Conservation (phyloP, 192 early-diverging fungal species). For the Endogone sp. region DNA sequence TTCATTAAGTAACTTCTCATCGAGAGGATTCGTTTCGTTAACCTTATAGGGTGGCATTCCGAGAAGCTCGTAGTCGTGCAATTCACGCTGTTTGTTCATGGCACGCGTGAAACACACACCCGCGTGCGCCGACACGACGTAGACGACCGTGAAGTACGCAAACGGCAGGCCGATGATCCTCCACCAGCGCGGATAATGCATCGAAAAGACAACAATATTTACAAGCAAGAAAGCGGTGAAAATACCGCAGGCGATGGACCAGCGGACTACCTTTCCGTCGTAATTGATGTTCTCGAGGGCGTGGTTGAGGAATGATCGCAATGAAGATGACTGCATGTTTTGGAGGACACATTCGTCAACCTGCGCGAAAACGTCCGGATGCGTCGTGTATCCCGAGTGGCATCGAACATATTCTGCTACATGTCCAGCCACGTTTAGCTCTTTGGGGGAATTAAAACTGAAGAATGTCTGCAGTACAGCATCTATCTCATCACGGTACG, state of each 20-base stretch:
- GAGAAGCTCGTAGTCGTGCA: slow-evolving; percentile 17
- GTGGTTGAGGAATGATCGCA: slow-evolving; percentile 18
- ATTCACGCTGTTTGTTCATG: slow-evolving; percentile 3
- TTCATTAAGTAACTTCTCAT: no score
- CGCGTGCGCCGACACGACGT: slow-evolving; percentile 7
- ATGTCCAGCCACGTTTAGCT: slow-evolving; percentile 12
- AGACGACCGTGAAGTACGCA: slow-evolving; percentile 9
- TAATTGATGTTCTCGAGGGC: slow-evolving; percentile 22
- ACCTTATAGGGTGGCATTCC: no score
- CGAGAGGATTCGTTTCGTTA: no score
- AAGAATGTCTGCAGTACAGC: slow-evolving; percentile 23
- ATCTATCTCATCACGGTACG: slow-evolving; percentile 19
- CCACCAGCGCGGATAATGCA: slow-evolving; percentile 12
- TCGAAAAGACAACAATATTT: neutral
- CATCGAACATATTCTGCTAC: slow-evolving; percentile 9
- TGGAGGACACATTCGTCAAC: slow-evolving; percentile 6
- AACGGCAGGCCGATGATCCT: slow-evolving; percentile 10
- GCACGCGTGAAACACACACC: slow-evolving; percentile 18
- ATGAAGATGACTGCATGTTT: slow-evolving; percentile 9
- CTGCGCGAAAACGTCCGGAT: slow-evolving; percentile 11
- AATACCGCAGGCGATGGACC: slow-evolving; percentile 4
- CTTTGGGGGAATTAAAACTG: slow-evolving; percentile 15
- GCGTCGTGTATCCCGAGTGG: slow-evolving; percentile 11
- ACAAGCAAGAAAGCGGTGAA: slow-evolving; percentile 14
- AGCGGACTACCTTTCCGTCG: slow-evolving; percentile 16